Base-by-base conservation (phyloP, 148 eudicot genomes). In the Nepenthes gracilis region DNA sequence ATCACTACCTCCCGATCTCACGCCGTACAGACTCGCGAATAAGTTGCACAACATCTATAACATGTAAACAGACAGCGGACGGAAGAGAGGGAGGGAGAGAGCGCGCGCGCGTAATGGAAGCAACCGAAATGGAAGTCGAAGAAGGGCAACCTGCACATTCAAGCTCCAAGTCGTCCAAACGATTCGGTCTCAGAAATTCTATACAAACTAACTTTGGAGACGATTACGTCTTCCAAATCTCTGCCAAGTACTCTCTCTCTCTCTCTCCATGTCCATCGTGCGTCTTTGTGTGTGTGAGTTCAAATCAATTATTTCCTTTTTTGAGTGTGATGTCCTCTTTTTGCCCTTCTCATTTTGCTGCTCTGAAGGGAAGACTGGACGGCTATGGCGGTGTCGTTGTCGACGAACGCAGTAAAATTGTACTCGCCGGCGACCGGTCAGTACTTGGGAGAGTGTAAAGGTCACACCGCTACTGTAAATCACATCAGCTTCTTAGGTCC, bases 161-260 rank as follows among this genome's bases (percentile, higher is more conserved):
- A 23, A 57, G 47, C 14, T 12, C 63, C 47, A 40, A 40, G 6
- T 47, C 78, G 9, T 69, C 62, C 35, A 83, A 81, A 61, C 83
- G 87, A 54, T 80, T 83, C 48, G 90, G 74, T 1, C 85, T 92
- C 59, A 83, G 72, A 61, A 88, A 83, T 70, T 78, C 85, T 3
- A 84, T 93, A 45, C 95, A 86, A 60, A 93, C 98, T 3, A 93
- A 84, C 62, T 93, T 93, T 55, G 96, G 95, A 15, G 83, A 88
- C 43, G 96, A 93, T 68, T 93, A 93, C 61, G 83, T 88, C 69
- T 88, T 93, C 64, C 89, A 93, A 79, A 84, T 93, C 66, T 73
- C 78, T 58, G 63, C 80, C 80, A 86, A 74, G 96, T 85, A 81
- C 32, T 14, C 59, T 37, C 33, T 51, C 38, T 32, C 38, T 36